Evolutionary conservation across 371 early-diverging fungal species (phyloP), one percentile per base, ranked within the genome.

Genomic region (Enterospora canceri): DNA sequence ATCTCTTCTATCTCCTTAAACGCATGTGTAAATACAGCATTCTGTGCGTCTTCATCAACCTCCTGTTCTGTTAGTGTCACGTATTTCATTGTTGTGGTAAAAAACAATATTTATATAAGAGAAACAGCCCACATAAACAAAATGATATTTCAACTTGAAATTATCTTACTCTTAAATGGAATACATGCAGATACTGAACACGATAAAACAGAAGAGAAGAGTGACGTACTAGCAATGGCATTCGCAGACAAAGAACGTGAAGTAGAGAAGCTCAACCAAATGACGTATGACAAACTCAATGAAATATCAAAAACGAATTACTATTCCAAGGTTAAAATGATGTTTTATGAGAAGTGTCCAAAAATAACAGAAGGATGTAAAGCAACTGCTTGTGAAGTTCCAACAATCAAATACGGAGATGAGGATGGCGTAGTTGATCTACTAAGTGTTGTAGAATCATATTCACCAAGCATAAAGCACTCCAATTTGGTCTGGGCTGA

Each of bases 291-390:
- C n/a, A 30, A 60, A 2, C 65, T 65, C 2, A 2, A 60, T 21
- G 47, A 19, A 3, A 5, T 67, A 2, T 18, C 65, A 31, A 26
- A 55, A 28, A 19, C 48, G 3, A 53, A 67, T 5, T 19, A 12
- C 2, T 67, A 67, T 34, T 70, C 70, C 29, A 67, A 64, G 28
- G 33, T 67, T 4, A 50, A 67, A 40, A 59, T 67, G 16, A 54
- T n/a, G 16, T 55, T 67, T 24, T 21, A 62, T 34, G 68, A 35
- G 3, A 51, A 50, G 28, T 67, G 68, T 29, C 68, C 33, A 2
- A n/a, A 23, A 12, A 24, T 47, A 8, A 21, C 15, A 26, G 53
- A 58, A 8, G 21, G n/a, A 5, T 65, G 66, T 26, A 46, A 29
- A 4, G 2, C 4, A 12, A 40, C 18, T 5, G 3, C 19, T n/a